A percentile compares a stretch with the other conserved stretches of the same genome.
phyloP scores from a whole-genome alignment of 2,329 filamentous ascomycete species.

The Diaporthe sp. region DNA sequence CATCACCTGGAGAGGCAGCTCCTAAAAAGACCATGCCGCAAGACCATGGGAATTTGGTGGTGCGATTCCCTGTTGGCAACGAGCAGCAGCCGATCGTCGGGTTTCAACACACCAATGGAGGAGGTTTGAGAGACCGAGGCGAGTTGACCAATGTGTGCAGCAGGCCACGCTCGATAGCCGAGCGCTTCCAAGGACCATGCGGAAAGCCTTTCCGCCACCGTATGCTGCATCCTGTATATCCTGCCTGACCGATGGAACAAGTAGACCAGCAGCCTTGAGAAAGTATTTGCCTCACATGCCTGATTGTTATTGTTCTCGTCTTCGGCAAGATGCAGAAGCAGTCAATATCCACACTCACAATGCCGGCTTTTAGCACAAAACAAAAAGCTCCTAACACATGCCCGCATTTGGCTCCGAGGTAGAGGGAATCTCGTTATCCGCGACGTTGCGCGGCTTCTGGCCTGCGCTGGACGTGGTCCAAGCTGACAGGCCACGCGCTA shows the following conservation, averaged over 20 bases:
- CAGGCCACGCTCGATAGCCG: neutral
- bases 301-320: neutral
- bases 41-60: neutral
- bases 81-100: constrained; percentile 5
- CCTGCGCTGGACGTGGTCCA: neutral
- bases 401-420: neutral
- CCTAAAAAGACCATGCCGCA: neutral
- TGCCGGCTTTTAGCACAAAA: neutral
- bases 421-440: neutral
- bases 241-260: neutral
- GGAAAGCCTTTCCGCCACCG: neutral
- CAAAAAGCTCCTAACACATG: neutral
- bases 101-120: neutral
- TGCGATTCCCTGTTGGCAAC: neutral
- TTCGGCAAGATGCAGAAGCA: neutral
- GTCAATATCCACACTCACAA: neutral
- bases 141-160: neutral
- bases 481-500: neutral
- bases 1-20: constrained; percentile 1
- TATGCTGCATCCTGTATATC: neutral
- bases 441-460: neutral
- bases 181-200: neutral
- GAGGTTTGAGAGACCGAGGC: neutral
- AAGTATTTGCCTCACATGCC: neutral
- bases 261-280: neutral